phyloP scores from a whole-genome alignment of 2,329 filamentous ascomycete species.

The Alternaria triticimaculans region DNA sequence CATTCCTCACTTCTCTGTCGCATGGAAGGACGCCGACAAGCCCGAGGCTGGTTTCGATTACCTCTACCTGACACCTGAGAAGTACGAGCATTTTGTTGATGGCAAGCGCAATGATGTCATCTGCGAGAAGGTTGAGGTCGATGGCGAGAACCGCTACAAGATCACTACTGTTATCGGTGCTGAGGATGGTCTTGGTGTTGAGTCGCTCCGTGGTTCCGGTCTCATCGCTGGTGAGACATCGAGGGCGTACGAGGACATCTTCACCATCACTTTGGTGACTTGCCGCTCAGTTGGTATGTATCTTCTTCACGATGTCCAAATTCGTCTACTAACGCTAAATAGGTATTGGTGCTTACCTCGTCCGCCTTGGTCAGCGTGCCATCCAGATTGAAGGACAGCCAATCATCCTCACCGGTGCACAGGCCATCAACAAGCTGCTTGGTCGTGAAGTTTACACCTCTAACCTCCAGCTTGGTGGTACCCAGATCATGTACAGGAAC shows the following conservation, averaged over 20 bases:
- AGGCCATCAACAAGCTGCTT: conserved; percentile 96
- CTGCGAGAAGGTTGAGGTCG: conserved; percentile 84
- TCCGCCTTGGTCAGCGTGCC: conserved; percentile 96
- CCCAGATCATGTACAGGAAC: conserved; percentile 99
- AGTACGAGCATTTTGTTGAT: conserved; percentile 86
- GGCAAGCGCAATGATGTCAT: conserved; percentile 77
- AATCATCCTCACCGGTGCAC: conserved; percentile 97
- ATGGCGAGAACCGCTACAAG: conserved; percentile 90
- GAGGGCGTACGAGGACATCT: conserved; percentile 97
- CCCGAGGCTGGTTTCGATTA: conserved; percentile 95
- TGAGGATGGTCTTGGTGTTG: conserved; percentile 95
- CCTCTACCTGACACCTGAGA: conserved; percentile 86
- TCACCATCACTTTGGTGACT: conserved; percentile 96
- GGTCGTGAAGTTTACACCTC: conserved; percentile 99
- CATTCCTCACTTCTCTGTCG: conserved; percentile 95
- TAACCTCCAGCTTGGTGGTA: conserved; percentile 98
- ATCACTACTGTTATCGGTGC: conserved; percentile 92
- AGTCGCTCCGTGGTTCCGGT: conserved; percentile 95
- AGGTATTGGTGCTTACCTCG: conserved; percentile 97
- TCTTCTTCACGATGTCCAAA: neutral
- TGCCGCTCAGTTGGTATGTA: conserved; percentile 88
- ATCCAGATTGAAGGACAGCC: conserved; percentile 99
- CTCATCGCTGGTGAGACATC: conserved; percentile 97
- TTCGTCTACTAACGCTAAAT: conserved; percentile 42
- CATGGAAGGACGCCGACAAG: conserved; percentile 85